Percentiles rank a stretch among this genome's conserved stretches.
Evolutionary conservation across 2,329 filamentous ascomycete species (phyloP).

Genomic region (Aureobasidium uvarum): DNA sequence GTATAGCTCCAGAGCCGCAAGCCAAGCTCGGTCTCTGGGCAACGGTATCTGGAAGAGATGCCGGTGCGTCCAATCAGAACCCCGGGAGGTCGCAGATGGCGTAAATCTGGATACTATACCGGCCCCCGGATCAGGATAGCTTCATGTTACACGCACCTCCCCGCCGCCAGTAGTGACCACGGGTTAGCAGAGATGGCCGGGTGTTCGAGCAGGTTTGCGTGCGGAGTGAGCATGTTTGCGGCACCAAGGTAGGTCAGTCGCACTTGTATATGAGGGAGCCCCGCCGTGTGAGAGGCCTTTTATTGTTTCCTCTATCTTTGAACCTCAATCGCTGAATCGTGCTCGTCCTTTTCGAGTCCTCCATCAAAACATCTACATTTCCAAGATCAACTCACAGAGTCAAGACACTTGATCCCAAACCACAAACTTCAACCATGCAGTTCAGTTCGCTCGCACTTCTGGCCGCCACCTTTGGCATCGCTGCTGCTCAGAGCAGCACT

Average conservation of each 20-base stretch:
- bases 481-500: slow-evolving; percentile 34
- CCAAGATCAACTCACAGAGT: background rate
- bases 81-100: background rate
- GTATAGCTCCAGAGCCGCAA: slow-evolving; percentile 18
- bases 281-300: background rate
- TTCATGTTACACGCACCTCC: slow-evolving; percentile 16
- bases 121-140: slow-evolving; percentile 18
- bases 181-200: background rate
- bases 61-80: slow-evolving; percentile 13
- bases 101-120: slow-evolving; percentile 17
- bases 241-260: background rate
- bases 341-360: background rate
- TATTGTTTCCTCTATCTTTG: background rate
- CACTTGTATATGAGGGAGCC: background rate
- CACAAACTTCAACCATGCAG: slow-evolving; percentile 22
- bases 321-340: background rate
- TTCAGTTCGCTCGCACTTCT: slow-evolving; percentile 31
- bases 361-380: too few species aligned
- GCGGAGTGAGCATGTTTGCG: slow-evolving; percentile 10
- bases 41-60: slow-evolving; percentile 15
- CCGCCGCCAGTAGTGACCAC: slow-evolving; percentile 17
- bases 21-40: slow-evolving; percentile 16
- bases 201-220: slow-evolving; percentile 2
- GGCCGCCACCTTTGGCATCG: slow-evolving; percentile 42
- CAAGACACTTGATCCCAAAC: background rate